phyloP scores from a whole-genome alignment of 495 filamentous ascomycete species.

The Xylaria bambusicola region DNA sequence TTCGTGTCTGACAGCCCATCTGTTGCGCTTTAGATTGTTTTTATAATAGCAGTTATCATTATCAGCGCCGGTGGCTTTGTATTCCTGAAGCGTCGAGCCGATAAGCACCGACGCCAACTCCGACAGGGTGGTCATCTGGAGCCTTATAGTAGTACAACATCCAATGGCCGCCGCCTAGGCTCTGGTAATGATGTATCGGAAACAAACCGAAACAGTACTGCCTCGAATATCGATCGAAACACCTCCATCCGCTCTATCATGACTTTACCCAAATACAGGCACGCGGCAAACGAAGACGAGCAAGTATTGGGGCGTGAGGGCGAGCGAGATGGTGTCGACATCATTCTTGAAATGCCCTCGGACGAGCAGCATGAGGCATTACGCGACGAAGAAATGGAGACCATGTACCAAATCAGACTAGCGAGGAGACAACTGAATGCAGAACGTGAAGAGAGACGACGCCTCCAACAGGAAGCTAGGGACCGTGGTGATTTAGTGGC shows the following conservation, averaged over 20 bases:
- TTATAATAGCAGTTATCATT: slow-evolving; percentile 24
- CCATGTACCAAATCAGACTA: slow-evolving; percentile 84
- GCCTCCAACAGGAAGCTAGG: slow-evolving; percentile 66
- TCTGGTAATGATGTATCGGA: slow-evolving; percentile 20
- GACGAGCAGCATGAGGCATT: slow-evolving; percentile 68
- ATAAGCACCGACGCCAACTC: slow-evolving; percentile 24
- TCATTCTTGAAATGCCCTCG: slow-evolving; percentile 72
- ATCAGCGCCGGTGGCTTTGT: slow-evolving; percentile 19
- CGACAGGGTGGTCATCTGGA: slow-evolving; percentile 23
- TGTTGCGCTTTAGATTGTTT: slow-evolving; percentile 22
- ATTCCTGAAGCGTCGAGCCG: slow-evolving; percentile 23
- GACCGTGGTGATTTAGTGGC: slow-evolving; percentile 65
- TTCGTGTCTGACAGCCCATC: neutral
- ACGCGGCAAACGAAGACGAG: slow-evolving; percentile 69
- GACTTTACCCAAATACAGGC: slow-evolving; percentile 80
- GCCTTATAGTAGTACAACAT: slow-evolving; percentile 24
- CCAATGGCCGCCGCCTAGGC: slow-evolving; percentile 16
- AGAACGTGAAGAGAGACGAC: slow-evolving; percentile 73
- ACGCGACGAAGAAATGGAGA: slow-evolving; percentile 91
- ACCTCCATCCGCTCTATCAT: slow-evolving; percentile 89
- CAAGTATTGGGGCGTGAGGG: slow-evolving; percentile 88
- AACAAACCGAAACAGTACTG: slow-evolving; percentile 24
- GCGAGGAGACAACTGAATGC: slow-evolving; percentile 73
- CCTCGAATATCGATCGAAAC: slow-evolving; percentile 66
- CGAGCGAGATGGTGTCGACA: slow-evolving; percentile 88